phyloP scores from a whole-genome alignment of 2,329 filamentous ascomycete species.

The Xylaria sp. region DNA sequence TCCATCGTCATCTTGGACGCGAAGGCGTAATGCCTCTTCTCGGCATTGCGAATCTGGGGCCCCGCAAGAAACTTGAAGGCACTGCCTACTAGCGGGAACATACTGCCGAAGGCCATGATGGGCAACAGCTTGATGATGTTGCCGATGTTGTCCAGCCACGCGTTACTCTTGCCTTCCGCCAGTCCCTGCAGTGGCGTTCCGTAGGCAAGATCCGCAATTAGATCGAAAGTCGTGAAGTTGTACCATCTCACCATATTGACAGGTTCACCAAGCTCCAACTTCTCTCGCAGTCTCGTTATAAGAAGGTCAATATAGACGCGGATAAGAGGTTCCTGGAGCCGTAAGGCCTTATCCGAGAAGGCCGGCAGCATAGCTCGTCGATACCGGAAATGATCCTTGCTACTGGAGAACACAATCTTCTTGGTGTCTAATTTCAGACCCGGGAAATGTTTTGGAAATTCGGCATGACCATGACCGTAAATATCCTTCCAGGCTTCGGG shows the following conservation, averaged over 20 bases:
- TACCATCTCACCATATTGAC: constrained; percentile 53
- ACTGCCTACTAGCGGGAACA: constrained; percentile 35
- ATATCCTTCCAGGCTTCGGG: constrained; percentile 55
- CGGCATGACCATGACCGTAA: constrained; percentile 50
- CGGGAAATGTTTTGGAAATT: constrained; percentile 46
- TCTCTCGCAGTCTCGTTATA: constrained; percentile 45
- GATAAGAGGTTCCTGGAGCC: constrained; percentile 52
- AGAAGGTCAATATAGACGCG: constrained; percentile 49
- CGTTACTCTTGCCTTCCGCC: constrained; percentile 53
- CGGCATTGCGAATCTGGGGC: constrained; percentile 45
- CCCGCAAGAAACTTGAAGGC: constrained; percentile 40
- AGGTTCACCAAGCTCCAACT: constrained; percentile 36
- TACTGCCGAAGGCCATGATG: constrained; percentile 39
- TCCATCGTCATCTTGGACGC: constrained; percentile 42
- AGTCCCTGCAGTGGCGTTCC: constrained; percentile 48
- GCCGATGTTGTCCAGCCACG: constrained; percentile 46
- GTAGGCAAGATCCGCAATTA: constrained; percentile 46
- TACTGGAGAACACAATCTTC: constrained; percentile 44
- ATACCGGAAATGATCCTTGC: constrained; percentile 58
- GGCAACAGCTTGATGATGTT: constrained; percentile 43
- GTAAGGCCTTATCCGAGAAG: constrained; percentile 54
- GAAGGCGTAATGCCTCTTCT: constrained; percentile 44
- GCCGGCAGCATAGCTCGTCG: constrained; percentile 63
- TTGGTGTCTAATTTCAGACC: constrained; percentile 42
- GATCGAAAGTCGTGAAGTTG: constrained; percentile 48